phyloP scores from a whole-genome alignment of 176 grass and related monocot species.

The bread wheat (Triticum aestivum) region DNA sequence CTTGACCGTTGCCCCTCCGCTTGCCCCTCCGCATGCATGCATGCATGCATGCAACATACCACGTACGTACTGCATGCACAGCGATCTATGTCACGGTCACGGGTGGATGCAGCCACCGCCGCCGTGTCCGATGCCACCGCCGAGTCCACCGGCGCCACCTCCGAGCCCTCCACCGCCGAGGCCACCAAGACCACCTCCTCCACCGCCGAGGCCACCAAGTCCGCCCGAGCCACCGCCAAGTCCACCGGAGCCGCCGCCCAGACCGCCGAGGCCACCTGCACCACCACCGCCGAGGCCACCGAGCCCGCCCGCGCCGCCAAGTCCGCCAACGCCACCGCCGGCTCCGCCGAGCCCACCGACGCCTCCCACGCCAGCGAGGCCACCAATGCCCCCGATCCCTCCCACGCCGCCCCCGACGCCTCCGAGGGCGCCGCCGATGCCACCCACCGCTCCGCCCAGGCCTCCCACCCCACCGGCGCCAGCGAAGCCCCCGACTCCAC shows the following conservation, averaged over 20 bases:
- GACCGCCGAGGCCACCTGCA: neutral
- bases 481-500: neutral
- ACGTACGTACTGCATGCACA: neutral
- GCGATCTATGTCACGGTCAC: neutral
- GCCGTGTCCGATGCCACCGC: neutral
- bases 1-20: neutral
- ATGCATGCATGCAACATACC: neutral
- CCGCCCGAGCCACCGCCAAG: neutral
- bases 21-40: neutral
- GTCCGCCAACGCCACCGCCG: neutral
- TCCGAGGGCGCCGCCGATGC: neutral
- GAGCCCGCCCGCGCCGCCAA: neutral
- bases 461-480: neutral
- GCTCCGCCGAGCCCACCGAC: neutral
- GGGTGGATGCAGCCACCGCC: neutral
- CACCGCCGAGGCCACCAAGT: neutral
- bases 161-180: neutral
- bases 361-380: neutral
- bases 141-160: neutral
- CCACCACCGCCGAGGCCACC: neutral
- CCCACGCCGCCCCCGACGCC: neutral
- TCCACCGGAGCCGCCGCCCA: neutral
- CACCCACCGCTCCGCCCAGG: neutral
- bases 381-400: neutral
- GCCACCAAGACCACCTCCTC: rapidly evolving